Evolutionary conservation across 1,284 basidiomycete species (phyloP), one percentile per base, ranked within the genome.

Genomic region (Apiotrichum brassicae): DNA sequence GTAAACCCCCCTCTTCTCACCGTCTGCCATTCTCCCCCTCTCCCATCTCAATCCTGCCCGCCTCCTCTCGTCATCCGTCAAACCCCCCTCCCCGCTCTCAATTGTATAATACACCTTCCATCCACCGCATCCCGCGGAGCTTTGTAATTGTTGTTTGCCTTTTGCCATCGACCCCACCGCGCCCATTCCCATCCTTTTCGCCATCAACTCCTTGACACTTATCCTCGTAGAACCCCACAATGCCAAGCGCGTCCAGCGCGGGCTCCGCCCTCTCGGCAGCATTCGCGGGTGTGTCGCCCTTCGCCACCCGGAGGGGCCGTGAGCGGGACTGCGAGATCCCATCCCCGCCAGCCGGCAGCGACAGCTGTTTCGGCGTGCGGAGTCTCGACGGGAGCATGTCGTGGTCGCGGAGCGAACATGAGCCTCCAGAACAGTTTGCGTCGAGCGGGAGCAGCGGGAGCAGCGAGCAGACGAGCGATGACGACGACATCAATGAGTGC

Each of bases 361-460:
- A 63, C 42, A 60, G 58, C 43, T 59, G 43, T 46, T 63, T 56
- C 34, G 62, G 62, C n/a, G 62, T 63, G 7, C 48, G 60, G 16
- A 63, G 62, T 36, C 49, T 63, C 5, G 41, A 63, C 5, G 45
- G 53, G n/a, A 58, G 53, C 20, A 53, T 59, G 19, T 30, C 26
- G 18, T 42, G 40, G 40, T 3, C 13, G 3, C 16, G 13, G n/a
- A 12, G 13, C 26, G 26, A 19, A n/a, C n/a, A n/a, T 28, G 26
- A 19, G 9, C 28, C 28, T 5, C 11, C 28, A 30, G 28, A 30
- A 30, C 28, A 30, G 28, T 14, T 30, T 14, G 9, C 18, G 18
- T 11, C 26, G 40, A n/a, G 40, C 40, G 40, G 40, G 18, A 34
- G 33, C n/a, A 34, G 33, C 7, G 33, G 33, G 6, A 14, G 18